Conservation (phyloP, 1,139 yeast species). For the Taphrina wiesneri region DNA sequence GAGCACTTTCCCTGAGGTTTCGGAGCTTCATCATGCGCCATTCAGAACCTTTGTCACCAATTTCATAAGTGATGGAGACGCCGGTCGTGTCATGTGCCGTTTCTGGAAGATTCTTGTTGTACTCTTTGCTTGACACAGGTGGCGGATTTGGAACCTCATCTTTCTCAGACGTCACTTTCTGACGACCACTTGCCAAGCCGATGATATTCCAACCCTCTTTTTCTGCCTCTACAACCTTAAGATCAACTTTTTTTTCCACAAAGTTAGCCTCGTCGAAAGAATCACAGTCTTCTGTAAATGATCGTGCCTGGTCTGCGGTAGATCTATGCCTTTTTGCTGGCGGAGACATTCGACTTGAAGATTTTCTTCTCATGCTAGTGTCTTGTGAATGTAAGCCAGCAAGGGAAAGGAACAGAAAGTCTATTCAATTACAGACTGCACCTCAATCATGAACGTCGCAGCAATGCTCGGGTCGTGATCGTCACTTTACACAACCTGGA, state of each 20-base stretch:
- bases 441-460: no score
- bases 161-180: background rate
- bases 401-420: no score
- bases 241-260: slow-evolving; percentile 12
- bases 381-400: no score
- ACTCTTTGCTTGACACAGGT: background rate
- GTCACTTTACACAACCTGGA: no score
- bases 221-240: background rate
- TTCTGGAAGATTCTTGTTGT: background rate
- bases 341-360: no score
- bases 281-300: background rate
- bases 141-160: background rate
- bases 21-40: slow-evolving; percentile 48
- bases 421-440: no score
- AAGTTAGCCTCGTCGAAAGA: slow-evolving; percentile 28
- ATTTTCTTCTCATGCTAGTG: no score
- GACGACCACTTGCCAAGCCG: background rate
- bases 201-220: slow-evolving; percentile 7
- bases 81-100: background rate
- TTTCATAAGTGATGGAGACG: background rate
- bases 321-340: background rate
- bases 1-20: slow-evolving; percentile 38
- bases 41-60: slow-evolving; percentile 47
- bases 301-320: background rate
- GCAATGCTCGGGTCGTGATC: no score